These are phyloP conservation scores for Lithospermum erythrorhizon DNA, from an alignment of 257 asterid species.

Conservation along the genomic window DNA sequence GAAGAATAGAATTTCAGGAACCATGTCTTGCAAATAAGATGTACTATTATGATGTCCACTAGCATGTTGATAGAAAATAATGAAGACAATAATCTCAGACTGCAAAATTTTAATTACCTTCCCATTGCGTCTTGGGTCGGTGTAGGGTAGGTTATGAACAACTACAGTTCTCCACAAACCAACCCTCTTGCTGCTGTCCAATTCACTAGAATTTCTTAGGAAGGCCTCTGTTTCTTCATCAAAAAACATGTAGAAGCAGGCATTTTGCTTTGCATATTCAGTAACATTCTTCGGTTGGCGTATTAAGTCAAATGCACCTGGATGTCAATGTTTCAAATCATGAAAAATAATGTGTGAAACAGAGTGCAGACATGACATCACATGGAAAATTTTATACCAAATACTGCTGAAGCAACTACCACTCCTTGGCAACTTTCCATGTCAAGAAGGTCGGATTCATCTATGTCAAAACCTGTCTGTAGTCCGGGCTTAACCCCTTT, in stretches of 20 bases:
- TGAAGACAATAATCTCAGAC: not conserved
- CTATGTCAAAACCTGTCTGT: slow-evolving; percentile 72
- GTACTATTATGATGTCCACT: not conserved
- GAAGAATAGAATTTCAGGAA: not conserved
- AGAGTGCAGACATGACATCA: slow-evolving; percentile 4
- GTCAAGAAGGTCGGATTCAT: slow-evolving; percentile 63
- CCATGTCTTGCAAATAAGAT: not conserved
- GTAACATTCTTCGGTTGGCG: slow-evolving; percentile 77
- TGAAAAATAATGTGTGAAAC: slow-evolving; percentile 11
- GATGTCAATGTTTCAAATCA: slow-evolving; percentile 12
- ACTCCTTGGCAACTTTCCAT: slow-evolving; percentile 81
- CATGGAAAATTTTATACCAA: slow-evolving; percentile 38
- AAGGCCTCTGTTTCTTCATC: slow-evolving; percentile 63
- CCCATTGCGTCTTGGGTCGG: slow-evolving; percentile 90
- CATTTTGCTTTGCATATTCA: slow-evolving; percentile 50
- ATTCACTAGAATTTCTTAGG: slow-evolving; percentile 48
- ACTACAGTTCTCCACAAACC: slow-evolving; percentile 80
- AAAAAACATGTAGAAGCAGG: slow-evolving; percentile 83
- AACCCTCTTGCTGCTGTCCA: slow-evolving; percentile 51
- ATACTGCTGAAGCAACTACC: slow-evolving; percentile 87
- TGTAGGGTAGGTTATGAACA: slow-evolving; percentile 69
- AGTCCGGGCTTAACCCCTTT: slow-evolving; percentile 75
- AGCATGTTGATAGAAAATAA: not conserved
- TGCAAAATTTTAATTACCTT: slow-evolving; percentile 35
- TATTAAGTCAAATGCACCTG: slow-evolving; percentile 91